Conservation (phyloP, 331 rosid species). For the Spiraea crenata region DNA sequence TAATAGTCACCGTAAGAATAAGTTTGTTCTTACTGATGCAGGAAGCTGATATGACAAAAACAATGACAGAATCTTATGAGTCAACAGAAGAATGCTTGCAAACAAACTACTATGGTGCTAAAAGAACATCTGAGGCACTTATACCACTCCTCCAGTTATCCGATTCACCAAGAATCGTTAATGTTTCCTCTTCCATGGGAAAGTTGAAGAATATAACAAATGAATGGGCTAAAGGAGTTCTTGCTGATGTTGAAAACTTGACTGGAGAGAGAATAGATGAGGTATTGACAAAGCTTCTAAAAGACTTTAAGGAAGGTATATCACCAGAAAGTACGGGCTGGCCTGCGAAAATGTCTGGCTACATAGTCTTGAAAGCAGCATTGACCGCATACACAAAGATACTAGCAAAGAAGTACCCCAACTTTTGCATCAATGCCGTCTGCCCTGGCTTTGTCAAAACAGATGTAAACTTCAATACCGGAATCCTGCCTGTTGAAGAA, state of each 20-base stretch:
- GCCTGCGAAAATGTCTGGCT: background rate
- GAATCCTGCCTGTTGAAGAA: too few species aligned
- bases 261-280: constrained; percentile 43
- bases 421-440: too few species aligned
- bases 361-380: constrained; percentile 31
- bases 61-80: constrained; percentile 26
- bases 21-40: constrained; percentile 10
- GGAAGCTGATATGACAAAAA: constrained; percentile 35
- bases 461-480: too few species aligned
- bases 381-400: constrained; percentile 38
- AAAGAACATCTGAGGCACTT: constrained; percentile 28
- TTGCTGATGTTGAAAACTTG: constrained; percentile 43
- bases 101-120: constrained; percentile 53
- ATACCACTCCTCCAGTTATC: constrained; percentile 50
- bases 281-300: constrained; percentile 36
- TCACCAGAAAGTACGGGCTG: constrained; percentile 29
- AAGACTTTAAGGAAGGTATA: constrained; percentile 39
- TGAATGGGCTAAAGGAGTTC: constrained; percentile 39
- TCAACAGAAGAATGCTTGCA: constrained; percentile 37
- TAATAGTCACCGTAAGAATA: too few species aligned
- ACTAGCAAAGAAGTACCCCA: background rate
- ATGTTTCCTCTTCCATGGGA: constrained; percentile 44
- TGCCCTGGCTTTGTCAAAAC: too few species aligned
- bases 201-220: constrained; percentile 31
- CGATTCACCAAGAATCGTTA: constrained; percentile 47